Percentiles rank a stretch among this genome's conserved stretches.
phyloP scores from a whole-genome alignment of 1,139 yeast genomes.

The Protomyces lactucae-debilis region DNA sequence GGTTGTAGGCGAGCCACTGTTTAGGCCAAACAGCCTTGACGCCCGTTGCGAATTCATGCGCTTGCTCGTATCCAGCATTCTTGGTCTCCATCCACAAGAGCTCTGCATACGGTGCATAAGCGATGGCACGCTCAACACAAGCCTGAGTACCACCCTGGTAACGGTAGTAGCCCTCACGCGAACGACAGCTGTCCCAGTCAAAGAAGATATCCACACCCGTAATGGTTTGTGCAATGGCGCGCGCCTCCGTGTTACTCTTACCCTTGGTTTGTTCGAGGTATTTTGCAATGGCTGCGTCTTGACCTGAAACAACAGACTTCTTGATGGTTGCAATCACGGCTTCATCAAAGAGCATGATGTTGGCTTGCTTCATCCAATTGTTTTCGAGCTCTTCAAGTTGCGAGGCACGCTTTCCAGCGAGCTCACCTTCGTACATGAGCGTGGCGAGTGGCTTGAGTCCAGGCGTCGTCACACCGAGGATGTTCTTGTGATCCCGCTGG shows the following conservation, averaged over 20 bases:
- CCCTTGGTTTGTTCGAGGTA: conserved; percentile 50
- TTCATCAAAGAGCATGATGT: conserved; percentile 81
- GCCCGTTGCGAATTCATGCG: conserved; percentile 90
- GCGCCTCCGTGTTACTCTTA: conserved; percentile 74
- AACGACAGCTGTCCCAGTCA: conserved; percentile 95
- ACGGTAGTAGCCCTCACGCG: conserved; percentile 95
- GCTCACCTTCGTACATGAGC: conserved; percentile 77
- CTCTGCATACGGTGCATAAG: conserved; percentile 92
- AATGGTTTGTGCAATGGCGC: conserved; percentile 66
- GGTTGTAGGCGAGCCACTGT: conserved; percentile 93
- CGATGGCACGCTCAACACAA: conserved; percentile 95
- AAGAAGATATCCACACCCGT: conserved; percentile 81
- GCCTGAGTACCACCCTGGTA: conserved; percentile 96
- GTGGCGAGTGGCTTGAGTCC: conserved; percentile 67
- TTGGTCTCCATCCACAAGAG: conserved; percentile 99
- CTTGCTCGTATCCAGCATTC: conserved; percentile 88
- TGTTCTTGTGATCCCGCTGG: conserved; percentile 87
- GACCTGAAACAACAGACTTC: conserved; percentile 57
- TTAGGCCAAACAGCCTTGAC: conserved; percentile 75
- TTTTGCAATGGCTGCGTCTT: conserved; percentile 54
- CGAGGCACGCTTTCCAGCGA: conserved; percentile 64
- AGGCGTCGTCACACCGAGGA: conserved; percentile 87
- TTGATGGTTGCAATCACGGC: conserved; percentile 79
- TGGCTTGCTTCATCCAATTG: conserved; percentile 80
- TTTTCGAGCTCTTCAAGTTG: conserved; percentile 68